Evolutionary conservation across 1,284 basidiomycete species (phyloP), one percentile per base, ranked within the genome.

Genomic region (Dichomitus squalens): DNA sequence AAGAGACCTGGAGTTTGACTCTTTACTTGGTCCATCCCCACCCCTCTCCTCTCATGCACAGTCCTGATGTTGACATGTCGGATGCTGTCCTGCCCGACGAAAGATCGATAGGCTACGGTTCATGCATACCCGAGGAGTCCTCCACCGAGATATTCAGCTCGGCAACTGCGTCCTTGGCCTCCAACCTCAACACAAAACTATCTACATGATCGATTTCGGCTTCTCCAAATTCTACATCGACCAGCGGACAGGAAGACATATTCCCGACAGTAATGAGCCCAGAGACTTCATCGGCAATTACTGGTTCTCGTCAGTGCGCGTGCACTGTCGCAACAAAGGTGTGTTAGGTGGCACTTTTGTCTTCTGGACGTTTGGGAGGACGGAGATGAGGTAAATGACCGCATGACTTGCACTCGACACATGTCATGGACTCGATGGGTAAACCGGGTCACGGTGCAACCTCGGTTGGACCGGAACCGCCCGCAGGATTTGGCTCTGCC

Each of bases 161-260:
- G 89, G 89, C 7, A 91, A 91, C 69, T 87, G 85, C 63, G 82
- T 82, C 6, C 68, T 90, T 52, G 88, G 88, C 9, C 74, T 79
- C 44, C 70, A 75, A 4, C 81, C 84, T 0, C 74, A 86, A 58
- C 76, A 86, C n/a, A 76, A 78, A 53, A 78, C 72, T 33, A 78
- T 91, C 59, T 90, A 90, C 66, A 88, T 91, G 88, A 91, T 91
- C 64, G 89, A 91, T 70, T 91, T 91, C 69, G 88, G 88, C 8
- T 91, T 91, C 68, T 88, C 88, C 16, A 91, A 90, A 66, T 79
- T 79, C 43, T 91, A 88, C 63, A 83, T 90, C 62, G 86, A 91
- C 70, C 79, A 77, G 18, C 59, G 70, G 38, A 88, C 87, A 4
- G 76, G 72, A 34, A 78, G 80, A 23, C 88, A 91, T 64, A 87